Evolutionary conservation across 345 rosid species (phyloP), one percentile per base, ranked within the genome.

Genomic region (Arabidopsis thaliana): DNA sequence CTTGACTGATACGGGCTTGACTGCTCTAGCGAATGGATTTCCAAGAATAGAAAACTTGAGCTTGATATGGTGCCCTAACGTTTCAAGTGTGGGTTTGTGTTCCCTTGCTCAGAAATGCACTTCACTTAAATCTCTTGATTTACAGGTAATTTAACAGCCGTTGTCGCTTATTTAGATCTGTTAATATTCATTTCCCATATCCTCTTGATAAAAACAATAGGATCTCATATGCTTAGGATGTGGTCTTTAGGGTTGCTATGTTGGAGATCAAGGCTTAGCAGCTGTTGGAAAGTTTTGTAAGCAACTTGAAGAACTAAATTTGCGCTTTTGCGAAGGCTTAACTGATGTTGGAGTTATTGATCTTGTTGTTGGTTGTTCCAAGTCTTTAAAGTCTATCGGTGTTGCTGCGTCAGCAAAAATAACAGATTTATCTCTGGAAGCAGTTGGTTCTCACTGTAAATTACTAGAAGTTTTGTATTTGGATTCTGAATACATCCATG

Each of bases 261-360:
- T 87, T 78, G 97, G 97, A 67, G 92, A 94, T 87, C 78, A 73
- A 82, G 98, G 96, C 72, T 83, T 90, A 69, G 82, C 83, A 71
- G 87, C 88, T 50, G 87, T 90, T 68, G 96, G 98, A 36, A 82
- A 83, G 65, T 81, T 79, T 65, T 89, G 96, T 78, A 84, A 85
- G 80, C 85, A 83, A 32, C 93, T 93, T 23, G 89, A 86, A 80
- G 88, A 86, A 50, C 69, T 94, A 71, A 91, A 89, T 76, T 78
- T 94, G 79, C 87, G 89, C n/a, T 91, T 90, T 80, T 94, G 97
- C 62, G 97, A 94, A 79, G 91, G 93, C 65, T 83, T 91, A 76
- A 94, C 88, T 12, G 98, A 91, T 71, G 66, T 61, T 14, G 96
- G 98, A 53, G 71, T 91, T 86, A 80, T 87, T 67, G 84, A 87